Percentiles rank a stretch among this genome's conserved stretches.
Evolutionary conservation across 208 protist genomes (phyloP).

Genomic region (Trypanosoma cruzi): DNA sequence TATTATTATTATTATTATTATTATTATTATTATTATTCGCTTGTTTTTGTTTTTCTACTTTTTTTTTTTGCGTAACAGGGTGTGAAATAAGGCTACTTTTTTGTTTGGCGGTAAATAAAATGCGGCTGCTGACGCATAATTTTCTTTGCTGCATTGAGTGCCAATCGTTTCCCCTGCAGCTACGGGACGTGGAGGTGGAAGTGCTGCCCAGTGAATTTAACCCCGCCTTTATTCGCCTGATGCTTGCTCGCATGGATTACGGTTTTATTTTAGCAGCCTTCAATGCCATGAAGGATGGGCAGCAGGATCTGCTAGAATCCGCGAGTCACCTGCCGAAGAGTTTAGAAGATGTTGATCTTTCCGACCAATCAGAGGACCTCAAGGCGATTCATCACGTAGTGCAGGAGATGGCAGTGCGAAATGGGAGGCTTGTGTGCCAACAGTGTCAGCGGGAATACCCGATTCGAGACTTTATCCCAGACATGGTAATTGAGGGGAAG

Average conservation of each 20-base stretch:
- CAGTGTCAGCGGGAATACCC: conserved; percentile 64
- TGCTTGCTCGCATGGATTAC: conserved; percentile 88
- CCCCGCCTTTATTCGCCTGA: conserved; percentile 76
- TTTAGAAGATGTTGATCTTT: conserved; percentile 58
- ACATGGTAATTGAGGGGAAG: conserved; percentile 62
- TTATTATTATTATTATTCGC: not conserved
- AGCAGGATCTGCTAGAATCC: conserved; percentile 22
- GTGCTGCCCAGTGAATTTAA: conserved; percentile 70
- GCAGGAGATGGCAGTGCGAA: conserved; percentile 70
- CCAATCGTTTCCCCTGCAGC: conserved; percentile 63
- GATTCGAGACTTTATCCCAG: conserved; percentile 86
- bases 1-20: not conserved
- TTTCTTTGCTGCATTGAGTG: conserved; percentile 87
- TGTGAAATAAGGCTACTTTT: not conserved
- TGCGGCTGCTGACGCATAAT: conserved; percentile 91
- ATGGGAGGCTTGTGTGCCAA: conserved; percentile 68
- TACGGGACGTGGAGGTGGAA: conserved; percentile 51
- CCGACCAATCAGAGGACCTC: conserved; percentile 60
- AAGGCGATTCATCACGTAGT: conserved; percentile 63
- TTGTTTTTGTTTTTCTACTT: conserved; percentile 4
- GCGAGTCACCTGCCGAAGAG: conserved; percentile 42
- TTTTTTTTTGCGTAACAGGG: not conserved
- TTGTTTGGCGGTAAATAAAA: conserved; percentile 17
- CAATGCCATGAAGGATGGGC: conserved; percentile 34
- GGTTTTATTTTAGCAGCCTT: conserved; percentile 60